Percentiles rank a stretch among this genome's conserved stretches.
Conservation (phyloP, 768 basidiomycete species). For the Butyriboletus loyo region DNA sequence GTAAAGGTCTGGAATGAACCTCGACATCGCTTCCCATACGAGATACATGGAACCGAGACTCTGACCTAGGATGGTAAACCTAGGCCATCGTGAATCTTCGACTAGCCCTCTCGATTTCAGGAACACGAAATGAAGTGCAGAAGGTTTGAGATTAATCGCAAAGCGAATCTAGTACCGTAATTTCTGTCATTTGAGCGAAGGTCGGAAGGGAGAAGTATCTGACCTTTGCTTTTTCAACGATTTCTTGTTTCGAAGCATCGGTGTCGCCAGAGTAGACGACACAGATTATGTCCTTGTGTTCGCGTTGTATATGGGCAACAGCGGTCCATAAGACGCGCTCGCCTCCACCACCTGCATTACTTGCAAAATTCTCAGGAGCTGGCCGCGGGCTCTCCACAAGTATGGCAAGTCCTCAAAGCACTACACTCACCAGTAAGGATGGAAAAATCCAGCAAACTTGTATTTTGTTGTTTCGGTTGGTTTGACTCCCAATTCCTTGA, state of each 20-base stretch:
- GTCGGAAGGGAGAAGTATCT: neutral
- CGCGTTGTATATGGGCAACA: slow-evolving; percentile 68
- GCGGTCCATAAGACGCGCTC: slow-evolving; percentile 96
- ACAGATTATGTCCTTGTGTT: slow-evolving; percentile 60
- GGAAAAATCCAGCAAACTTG: slow-evolving; percentile 79
- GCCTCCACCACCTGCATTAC: slow-evolving; percentile 96
- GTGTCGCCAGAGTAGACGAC: slow-evolving; percentile 90
- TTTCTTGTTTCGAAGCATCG: slow-evolving; percentile 74
- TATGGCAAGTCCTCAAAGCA: neutral
- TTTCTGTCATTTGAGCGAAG: neutral
- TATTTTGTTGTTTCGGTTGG: neutral
- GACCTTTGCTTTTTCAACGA: slow-evolving; percentile 81
- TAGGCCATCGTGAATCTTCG: slow-evolving; percentile 79
- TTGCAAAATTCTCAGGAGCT: slow-evolving; percentile 39
- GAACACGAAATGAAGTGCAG: slow-evolving; percentile 77
- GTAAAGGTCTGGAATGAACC: slow-evolving; percentile 83
- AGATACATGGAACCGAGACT: slow-evolving; percentile 84
- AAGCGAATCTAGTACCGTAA: slow-evolving; percentile 63
- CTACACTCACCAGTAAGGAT: slow-evolving; percentile 84
- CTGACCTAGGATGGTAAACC: slow-evolving; percentile 92
- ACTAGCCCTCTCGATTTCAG: slow-evolving; percentile 66
- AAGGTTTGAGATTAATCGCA: slow-evolving; percentile 66
- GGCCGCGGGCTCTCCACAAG: neutral
- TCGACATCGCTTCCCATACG: slow-evolving; percentile 77
- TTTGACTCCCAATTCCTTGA: slow-evolving; percentile 15